Evolutionary conservation across 345 rosid species (phyloP).

Genomic region (Theobroma cacao): DNA sequence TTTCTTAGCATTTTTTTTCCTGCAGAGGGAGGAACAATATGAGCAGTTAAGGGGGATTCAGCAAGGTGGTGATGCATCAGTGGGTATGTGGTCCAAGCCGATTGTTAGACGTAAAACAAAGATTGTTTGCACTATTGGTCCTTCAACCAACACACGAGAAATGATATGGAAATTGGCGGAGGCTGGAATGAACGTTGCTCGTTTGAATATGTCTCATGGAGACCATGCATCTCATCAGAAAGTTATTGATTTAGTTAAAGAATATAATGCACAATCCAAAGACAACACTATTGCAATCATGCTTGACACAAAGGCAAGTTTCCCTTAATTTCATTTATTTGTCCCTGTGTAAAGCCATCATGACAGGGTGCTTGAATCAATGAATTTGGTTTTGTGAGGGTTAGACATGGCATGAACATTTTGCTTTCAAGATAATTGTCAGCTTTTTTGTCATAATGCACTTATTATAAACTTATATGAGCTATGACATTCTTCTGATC

Average conservation of each 20-base stretch:
- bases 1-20: neutral
- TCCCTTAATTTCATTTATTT: conserved; percentile 9
- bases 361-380: neutral
- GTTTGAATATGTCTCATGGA: conserved; percentile 98
- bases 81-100: conserved; percentile 86
- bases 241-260: conserved; percentile 97
- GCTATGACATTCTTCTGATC: too few relatives aligned
- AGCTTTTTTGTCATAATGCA: neutral
- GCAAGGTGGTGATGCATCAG: conserved; percentile 57
- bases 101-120: conserved; percentile 83
- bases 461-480: neutral
- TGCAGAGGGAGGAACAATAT: conserved; percentile 51
- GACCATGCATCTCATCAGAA: conserved; percentile 97
- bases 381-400: neutral
- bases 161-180: conserved; percentile 99
- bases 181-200: conserved; percentile 97
- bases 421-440: neutral
- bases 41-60: conserved; percentile 48
- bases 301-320: conserved; percentile 93
- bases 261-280: conserved; percentile 84
- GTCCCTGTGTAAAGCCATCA: conserved; percentile 1
- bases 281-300: conserved; percentile 92
- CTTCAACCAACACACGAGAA: conserved; percentile 85
- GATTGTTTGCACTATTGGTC: conserved; percentile 97
- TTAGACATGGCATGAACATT: neutral